Evolutionary conservation across 805 yeast species (phyloP).

Genomic region (Wickerhamomyces ciferrii): DNA sequence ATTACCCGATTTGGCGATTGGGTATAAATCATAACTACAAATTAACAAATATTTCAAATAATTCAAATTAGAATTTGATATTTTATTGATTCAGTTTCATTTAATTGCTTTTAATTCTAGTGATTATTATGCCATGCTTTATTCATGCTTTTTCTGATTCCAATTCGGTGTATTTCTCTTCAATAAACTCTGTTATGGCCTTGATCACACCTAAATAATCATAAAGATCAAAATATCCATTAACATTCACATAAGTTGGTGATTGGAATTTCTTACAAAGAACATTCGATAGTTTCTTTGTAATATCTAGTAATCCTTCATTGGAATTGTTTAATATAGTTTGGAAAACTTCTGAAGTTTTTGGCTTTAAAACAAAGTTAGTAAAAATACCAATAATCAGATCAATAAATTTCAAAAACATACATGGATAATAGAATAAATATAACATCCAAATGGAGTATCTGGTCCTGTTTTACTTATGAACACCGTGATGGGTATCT

Average conservation of each 20-base stretch:
- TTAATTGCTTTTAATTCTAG: too few species aligned
- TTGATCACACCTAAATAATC: constrained; percentile 26
- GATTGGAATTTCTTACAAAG: constrained; percentile 31
- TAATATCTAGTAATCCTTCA: constrained; percentile 35
- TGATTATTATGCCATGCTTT: constrained; percentile 1
- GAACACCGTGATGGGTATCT: constrained; percentile 31
- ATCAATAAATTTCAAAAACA: constrained; percentile 6
- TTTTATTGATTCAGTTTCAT: too few species aligned
- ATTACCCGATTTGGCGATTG: background rate
- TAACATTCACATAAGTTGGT: constrained; percentile 42
- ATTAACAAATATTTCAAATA: too few species aligned
- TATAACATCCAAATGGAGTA: constrained; percentile 34
- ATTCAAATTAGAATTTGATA: too few species aligned
- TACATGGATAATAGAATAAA: constrained; percentile 35
- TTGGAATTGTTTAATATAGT: constrained; percentile 38
- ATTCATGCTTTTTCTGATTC: background rate
- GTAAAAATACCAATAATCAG: background rate
- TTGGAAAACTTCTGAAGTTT: constrained; percentile 27
- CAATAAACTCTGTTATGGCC: constrained; percentile 24
- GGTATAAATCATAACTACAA: too few species aligned
- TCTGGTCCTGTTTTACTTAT: constrained; percentile 27
- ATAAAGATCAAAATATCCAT: constrained; percentile 31
- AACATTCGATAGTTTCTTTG: constrained; percentile 36
- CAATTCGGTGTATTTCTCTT: constrained; percentile 7
- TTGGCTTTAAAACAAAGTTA: constrained; percentile 1